Evolutionary conservation across 2,329 filamentous ascomycete species (phyloP), one percentile per base, ranked within the genome.

Genomic region (Trichoderma arundinaceum): DNA sequence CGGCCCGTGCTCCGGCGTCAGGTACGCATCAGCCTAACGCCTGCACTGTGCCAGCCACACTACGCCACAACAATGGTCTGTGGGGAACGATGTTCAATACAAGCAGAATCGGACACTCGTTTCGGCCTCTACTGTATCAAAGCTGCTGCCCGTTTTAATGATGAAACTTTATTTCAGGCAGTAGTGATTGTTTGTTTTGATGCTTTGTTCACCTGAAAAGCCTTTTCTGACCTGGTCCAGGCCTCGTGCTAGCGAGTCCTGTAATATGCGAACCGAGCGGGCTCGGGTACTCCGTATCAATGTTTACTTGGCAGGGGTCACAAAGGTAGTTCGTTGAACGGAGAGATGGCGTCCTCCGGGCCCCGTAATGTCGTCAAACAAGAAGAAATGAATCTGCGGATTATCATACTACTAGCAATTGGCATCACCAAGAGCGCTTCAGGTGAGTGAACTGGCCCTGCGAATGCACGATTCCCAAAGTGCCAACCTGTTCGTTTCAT

Each of bases 241-340:
- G 33, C 51, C 9, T 13, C 8, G 12, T 38, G 19, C 33, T 60
- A 49, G 57, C 33, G 33, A 49, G 43, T 60, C 57, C 57, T 60
- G 57, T 33, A 41, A 57, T 57, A 48, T 60, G 57, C 43, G 41
- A 22, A 38, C 43, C 28, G 41, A 48, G 56, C 41, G 33, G 53
- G 43, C 19, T 48, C 43, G 57, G 57, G 32, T 6, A 17, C 57
- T 12, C 57, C 52, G 43, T 63, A 35, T 56, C n/a, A 15, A 12
- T 46, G 19, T 32, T 28, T 33, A 59, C n/a, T 46, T 48, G 32
- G 43, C 32, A 28, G 56, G 56, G 56, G 43, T 28, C 22, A 28
- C 2, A 28, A 28, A 28, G 22, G 22, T 4, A 28, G 22, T 28
- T 22, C 4, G 5, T 44, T 1, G n/a, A 17, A 17, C 41, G 7